These are phyloP conservation scores for Daphne laureola DNA, from an alignment of 441 rosid genomes.

Conservation along the genomic window DNA sequence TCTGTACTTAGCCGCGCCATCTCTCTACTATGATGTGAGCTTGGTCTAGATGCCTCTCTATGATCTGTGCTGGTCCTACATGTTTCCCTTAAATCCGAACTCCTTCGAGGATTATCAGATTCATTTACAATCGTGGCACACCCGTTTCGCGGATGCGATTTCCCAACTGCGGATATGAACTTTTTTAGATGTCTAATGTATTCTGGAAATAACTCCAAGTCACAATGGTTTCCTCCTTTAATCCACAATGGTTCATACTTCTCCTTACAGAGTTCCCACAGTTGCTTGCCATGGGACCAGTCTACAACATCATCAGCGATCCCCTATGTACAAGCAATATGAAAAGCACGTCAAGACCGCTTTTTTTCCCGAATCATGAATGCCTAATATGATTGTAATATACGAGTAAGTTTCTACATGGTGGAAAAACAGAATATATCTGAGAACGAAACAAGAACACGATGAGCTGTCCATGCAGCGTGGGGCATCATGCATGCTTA, in stretches of 20 bases:
- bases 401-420: too few species aligned
- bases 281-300: constrained; percentile 88
- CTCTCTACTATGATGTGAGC: constrained; percentile 40
- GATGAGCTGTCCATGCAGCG: too few species aligned
- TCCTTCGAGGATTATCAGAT: constrained; percentile 40
- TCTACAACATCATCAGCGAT: constrained; percentile 87
- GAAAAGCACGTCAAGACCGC: too few species aligned
- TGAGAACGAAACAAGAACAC: too few species aligned
- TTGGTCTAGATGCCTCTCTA: constrained; percentile 42
- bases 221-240: constrained; percentile 90
- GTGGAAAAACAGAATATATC: too few species aligned
- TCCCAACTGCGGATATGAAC: constrained; percentile 72
- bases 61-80: constrained; percentile 34
- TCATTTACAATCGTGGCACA: constrained; percentile 28
- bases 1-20: constrained; percentile 42
- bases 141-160: constrained; percentile 31
- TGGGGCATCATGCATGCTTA: too few species aligned
- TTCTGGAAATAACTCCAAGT: constrained; percentile 76
- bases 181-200: constrained; percentile 83
- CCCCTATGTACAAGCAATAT: constrained; percentile 56
- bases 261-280: constrained; percentile 81
- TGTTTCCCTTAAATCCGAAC: constrained; percentile 58
- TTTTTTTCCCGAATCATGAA: neutral
- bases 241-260: constrained; percentile 91
- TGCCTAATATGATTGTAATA: neutral